Percentiles rank a stretch among this genome's conserved stretches.
Evolutionary conservation across 805 yeast genomes (phyloP).

Genomic region (Candida nanaspora): DNA sequence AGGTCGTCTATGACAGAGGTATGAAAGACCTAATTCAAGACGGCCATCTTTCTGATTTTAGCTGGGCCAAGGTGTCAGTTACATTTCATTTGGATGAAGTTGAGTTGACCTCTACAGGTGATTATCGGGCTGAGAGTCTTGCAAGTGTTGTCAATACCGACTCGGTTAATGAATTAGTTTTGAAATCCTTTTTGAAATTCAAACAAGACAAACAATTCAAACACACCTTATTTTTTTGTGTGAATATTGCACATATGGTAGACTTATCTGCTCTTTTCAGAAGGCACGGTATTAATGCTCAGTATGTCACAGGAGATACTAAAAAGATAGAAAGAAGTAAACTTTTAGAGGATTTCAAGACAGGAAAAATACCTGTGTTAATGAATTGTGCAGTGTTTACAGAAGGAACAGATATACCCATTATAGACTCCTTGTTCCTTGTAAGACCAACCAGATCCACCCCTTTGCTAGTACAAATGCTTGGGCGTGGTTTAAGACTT

Average conservation of each 20-base stretch:
- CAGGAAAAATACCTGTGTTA: conserved; percentile 60
- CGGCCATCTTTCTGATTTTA: conserved; percentile 64
- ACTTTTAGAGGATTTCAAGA: conserved; percentile 50
- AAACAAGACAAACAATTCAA: conserved; percentile 33
- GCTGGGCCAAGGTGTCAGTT: conserved; percentile 50
- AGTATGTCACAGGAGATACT: conserved; percentile 65
- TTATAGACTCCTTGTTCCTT: conserved; percentile 70
- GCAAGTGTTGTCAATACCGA: conserved; percentile 48
- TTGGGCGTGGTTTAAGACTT: conserved; percentile 79
- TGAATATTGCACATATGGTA: conserved; percentile 60
- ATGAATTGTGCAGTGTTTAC: conserved; percentile 88
- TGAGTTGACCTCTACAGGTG: conserved; percentile 28
- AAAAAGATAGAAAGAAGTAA: conserved; percentile 40
- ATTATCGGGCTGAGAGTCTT: conserved; percentile 45
- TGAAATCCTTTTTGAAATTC: conserved; percentile 44
- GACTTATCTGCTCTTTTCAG: conserved; percentile 46
- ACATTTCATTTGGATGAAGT: conserved; percentile 23
- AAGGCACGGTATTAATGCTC: conserved; percentile 57
- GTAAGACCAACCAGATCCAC: conserved; percentile 78
- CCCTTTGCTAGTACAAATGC: conserved; percentile 73
- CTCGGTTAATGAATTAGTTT: conserved; percentile 47
- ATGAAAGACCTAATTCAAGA: conserved; percentile 59
- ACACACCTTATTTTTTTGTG: conserved; percentile 73
- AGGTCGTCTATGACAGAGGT: conserved; percentile 64
- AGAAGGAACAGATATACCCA: conserved; percentile 93